Conservation (phyloP, 495 filamentous ascomycete genomes). For the Annulohypoxylon stygium region DNA sequence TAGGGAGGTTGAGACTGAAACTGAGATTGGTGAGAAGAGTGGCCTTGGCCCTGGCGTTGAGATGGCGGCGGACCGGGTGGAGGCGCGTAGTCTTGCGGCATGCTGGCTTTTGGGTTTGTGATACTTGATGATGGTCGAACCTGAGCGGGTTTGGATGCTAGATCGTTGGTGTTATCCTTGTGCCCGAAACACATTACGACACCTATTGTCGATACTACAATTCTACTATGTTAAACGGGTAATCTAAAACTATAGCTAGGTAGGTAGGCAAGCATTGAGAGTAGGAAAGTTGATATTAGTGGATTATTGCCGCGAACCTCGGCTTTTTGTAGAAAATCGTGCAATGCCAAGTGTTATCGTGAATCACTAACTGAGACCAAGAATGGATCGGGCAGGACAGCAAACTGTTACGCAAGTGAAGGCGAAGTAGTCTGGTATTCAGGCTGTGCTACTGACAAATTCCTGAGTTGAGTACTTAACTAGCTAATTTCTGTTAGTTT, state of each 20-base stretch:
- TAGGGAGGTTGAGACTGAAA: constrained; percentile 8
- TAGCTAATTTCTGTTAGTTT: neutral
- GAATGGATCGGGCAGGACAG: neutral
- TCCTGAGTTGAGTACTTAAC: neutral
- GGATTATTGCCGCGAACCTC: neutral
- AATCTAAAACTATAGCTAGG: neutral
- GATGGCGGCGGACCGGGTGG: constrained; percentile 57
- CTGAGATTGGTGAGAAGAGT: neutral
- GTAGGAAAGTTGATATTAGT: neutral
- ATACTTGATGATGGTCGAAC: constrained; percentile 48
- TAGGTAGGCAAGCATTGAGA: neutral
- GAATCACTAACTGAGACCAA: constrained; percentile 4
- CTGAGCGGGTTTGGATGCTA: constrained; percentile 49
- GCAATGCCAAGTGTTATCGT: neutral
- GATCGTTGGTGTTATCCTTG: constrained; percentile 52
- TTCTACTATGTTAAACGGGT: neutral
- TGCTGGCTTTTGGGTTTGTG: constrained; percentile 39
- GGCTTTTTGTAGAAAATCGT: neutral
- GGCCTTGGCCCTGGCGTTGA: constrained; percentile 32
- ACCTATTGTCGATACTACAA: neutral
- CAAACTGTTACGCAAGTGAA: neutral
- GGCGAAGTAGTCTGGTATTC: neutral
- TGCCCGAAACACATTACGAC: constrained; percentile 61
- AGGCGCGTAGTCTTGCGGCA: constrained; percentile 45
- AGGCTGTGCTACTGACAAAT: constrained; percentile 12